Percentiles rank a stretch among this genome's conserved stretches.
Conservation (phyloP, 306 rosid genomes). For the Coriaria nepalensis region DNA sequence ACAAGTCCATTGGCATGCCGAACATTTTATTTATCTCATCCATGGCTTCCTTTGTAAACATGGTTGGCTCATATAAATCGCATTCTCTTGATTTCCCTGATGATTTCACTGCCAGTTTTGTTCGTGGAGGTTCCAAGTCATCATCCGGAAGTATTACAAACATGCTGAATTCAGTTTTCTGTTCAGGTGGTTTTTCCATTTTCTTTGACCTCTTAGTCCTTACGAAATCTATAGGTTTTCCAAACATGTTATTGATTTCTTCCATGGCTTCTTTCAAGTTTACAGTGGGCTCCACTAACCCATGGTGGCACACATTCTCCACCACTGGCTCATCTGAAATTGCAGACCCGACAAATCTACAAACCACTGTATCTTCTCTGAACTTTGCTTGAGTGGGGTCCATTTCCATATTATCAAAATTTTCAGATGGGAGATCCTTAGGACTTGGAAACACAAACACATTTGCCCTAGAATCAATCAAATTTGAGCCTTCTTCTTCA, state of each 20-base stretch:
- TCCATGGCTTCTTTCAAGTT: constrained; percentile 94
- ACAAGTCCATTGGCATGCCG: constrained; percentile 64
- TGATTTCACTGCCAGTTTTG: constrained; percentile 29
- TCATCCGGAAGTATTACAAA: constrained; percentile 82
- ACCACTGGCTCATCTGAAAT: constrained; percentile 68
- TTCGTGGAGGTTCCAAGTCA: constrained; percentile 27
- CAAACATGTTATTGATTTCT: constrained; percentile 93
- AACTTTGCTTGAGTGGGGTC: constrained; percentile 34
- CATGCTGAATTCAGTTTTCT: constrained; percentile 35
- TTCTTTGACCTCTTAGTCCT: constrained; percentile 45
- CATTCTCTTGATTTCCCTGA: constrained; percentile 25
- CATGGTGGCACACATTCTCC: constrained; percentile 93
- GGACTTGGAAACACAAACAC: constrained; percentile 49
- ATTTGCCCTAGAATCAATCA: constrained; percentile 32
- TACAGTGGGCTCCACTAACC: constrained; percentile 87
- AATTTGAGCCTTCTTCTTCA: constrained; percentile 24
- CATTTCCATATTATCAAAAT: constrained; percentile 27
- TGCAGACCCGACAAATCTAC: constrained; percentile 86
- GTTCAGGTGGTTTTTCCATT: constrained; percentile 37
- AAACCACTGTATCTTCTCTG: constrained; percentile 80
- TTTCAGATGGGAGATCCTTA: constrained; percentile 38
- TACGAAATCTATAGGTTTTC: constrained; percentile 78
- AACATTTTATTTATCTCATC: constrained; percentile 88
- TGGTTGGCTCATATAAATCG: constrained; percentile 72
- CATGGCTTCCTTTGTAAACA: constrained; percentile 69